Base-by-base conservation (phyloP, 768 basidiomycete species). In the Mycena sanguinolenta region DNA sequence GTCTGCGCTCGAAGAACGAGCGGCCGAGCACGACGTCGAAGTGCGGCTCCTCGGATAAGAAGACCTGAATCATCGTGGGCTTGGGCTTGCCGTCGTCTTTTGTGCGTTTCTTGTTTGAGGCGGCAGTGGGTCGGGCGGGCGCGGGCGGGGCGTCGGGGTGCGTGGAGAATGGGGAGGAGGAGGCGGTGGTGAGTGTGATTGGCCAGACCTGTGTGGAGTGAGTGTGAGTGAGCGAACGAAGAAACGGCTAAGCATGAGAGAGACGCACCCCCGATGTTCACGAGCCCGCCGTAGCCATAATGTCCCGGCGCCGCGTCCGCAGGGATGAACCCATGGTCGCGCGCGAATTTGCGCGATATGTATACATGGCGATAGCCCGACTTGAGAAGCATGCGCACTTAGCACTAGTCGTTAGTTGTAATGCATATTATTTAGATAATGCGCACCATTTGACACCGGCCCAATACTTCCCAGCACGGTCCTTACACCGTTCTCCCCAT, bases 11-110 rank as follows among this genome's bases (percentile, higher is more conserved):
- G 71, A 92, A 89, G 76, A 98, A 96, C 27, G 90, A 91, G 28
- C 97, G 86, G 1, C 97, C 97, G 8, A 99, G 87, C 6, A 99
- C 93, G 55, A 98, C 94, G 75, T 98, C 96, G 80, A 99, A 99
- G 76, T 98, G 96, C 0, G 92, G 91, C 78, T 98, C 97, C 77
- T 99, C 98, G 4, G 94, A 93, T 34, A 99, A 87, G 80, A 94
- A 96, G 12, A 98, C 96, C 0, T 88, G 77, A 27, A 91, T 78
- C 68, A 83, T 77, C 14, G 86, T 85, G 5, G 83, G 80, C 74
- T 85, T 86, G 2, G 82, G 78, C 59, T 73, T 62, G 58, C 73
- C 61, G 30, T 52, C 67, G 62, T 73, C 65, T 58, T 65, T 2
- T 46, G 59, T 13, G 67, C 67, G 57, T 63, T 70, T 34, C 32